These are phyloP conservation scores for Hansenula sp. DNA, from an alignment of 1,139 yeast genomes.

Conservation along the genomic window DNA sequence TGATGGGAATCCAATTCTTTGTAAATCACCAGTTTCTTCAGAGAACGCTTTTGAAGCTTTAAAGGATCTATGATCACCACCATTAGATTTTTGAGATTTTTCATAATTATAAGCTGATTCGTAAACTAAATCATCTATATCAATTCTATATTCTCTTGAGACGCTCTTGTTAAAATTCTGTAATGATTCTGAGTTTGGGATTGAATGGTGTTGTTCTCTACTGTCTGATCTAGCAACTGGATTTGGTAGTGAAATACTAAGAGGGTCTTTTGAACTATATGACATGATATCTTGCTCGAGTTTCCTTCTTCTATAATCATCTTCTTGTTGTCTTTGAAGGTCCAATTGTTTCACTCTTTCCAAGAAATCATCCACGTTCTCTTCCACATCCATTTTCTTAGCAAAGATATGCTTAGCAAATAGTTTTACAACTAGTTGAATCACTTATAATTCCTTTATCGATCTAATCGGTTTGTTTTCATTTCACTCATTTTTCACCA, in stretches of 20 bases:
- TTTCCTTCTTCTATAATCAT: slow-evolving; percentile 6
- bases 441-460: too few relatives aligned
- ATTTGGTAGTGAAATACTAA: slow-evolving; percentile 8
- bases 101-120: slow-evolving; percentile 34
- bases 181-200: slow-evolving; percentile 13
- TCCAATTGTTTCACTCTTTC: slow-evolving; percentile 26
- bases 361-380: slow-evolving; percentile 28
- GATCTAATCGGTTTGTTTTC: not conserved
- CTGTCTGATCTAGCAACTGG: slow-evolving; percentile 8
- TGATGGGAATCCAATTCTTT: not conserved
- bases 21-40: not conserved
- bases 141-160: slow-evolving; percentile 14
- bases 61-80: not conserved
- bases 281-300: slow-evolving; percentile 2
- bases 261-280: not conserved
- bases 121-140: slow-evolving; percentile 23
- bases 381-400: slow-evolving; percentile 12
- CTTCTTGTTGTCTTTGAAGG: slow-evolving; percentile 17
- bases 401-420: not conserved
- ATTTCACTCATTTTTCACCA: slow-evolving; percentile 1
- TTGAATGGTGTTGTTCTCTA: not conserved
- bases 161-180: slow-evolving; percentile 12
- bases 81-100: slow-evolving; percentile 20
- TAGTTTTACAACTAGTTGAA: not conserved
- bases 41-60: too few relatives aligned